These are phyloP conservation scores for Lactifluus hygrophoroides DNA, from an alignment of 768 basidiomycete genomes.

Conservation along the genomic window DNA sequence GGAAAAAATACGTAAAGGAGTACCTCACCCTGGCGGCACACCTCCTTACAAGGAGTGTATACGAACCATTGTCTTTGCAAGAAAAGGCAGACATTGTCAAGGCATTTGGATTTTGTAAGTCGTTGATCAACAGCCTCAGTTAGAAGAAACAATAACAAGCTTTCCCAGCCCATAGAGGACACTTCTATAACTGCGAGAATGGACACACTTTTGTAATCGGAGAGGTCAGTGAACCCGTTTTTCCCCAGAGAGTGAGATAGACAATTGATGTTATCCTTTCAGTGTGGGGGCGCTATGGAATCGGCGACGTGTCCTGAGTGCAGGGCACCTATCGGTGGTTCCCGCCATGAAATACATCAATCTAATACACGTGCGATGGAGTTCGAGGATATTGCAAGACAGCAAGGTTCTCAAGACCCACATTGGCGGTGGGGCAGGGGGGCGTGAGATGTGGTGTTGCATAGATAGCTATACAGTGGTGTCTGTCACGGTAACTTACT, in stretches of 20 bases:
- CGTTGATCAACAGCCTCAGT: neutral
- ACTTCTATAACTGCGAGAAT: conserved; percentile 35
- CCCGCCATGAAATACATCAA: conserved; percentile 31
- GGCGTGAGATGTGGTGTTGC: no score
- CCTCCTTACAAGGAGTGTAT: conserved; percentile 18
- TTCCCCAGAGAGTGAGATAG: conserved; percentile 1
- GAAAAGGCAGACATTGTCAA: conserved; percentile 25
- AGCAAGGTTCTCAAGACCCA: conserved; percentile 24
- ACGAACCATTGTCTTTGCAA: conserved; percentile 23
- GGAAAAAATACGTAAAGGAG: conserved; percentile 20
- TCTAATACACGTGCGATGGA: conserved; percentile 40
- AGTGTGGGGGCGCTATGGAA: conserved; percentile 56
- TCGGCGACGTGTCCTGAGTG: conserved; percentile 48
- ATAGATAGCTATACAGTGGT: no score
- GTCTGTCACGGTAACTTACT: no score
- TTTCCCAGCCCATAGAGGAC: conserved; percentile 24
- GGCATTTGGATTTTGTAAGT: conserved; percentile 25
- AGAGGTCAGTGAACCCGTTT: conserved; percentile 32
- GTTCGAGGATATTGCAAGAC: conserved; percentile 37
- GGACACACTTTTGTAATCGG: conserved; percentile 55
- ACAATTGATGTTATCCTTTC: neutral
- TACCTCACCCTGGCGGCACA: conserved; percentile 20
- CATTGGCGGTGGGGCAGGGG: conserved; percentile 28
- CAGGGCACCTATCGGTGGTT: conserved; percentile 44
- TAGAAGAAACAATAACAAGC: neutral